Evolutionary conservation across 441 rosid species (phyloP), one percentile per base, ranked within the genome.

Genomic region (Arabidopsis lyrata): DNA sequence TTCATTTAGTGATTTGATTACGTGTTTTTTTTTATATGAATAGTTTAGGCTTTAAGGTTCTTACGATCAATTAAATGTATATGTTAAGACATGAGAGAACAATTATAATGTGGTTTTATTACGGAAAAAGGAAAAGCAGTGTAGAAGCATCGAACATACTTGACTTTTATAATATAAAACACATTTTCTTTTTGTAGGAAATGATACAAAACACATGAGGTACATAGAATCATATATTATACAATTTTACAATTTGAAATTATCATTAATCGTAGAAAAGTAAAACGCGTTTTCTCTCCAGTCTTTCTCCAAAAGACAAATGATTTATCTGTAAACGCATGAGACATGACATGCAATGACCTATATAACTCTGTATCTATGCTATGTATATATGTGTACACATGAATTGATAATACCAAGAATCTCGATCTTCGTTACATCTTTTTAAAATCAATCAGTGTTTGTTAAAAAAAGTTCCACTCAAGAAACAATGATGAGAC

Each of bases 261-360:
- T 29, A 54, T 29, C 53, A 29, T 22, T 56, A 57, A 69, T 18
- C 31, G 16, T 42, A 41, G 15, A 58, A 69, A 47, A 58, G 66
- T 59, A 45, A 20, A 9, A 59, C 74, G 66, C 66, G 74, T 70
- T 69, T 14, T 50, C 41, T 36, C 49, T 59, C 29, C 39, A 31
- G 32, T 3, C 7, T 31, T 55, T 31, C 22, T 31, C 20, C 14
- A 31, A 68, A 68, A 68, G 64, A 60, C 3, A 60, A 41, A 14
- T 35, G 11, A 50, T 49, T 20, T 27, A 62, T 27, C 49, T 71
- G 36, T 72, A 50, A 62, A 39, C 76, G 62, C 62, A 72, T 72
- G 68, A 12, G 69, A 61, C 62, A 72, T 72, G 68, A 12, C 69
- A 61, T 64, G 42, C 11, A 49, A 22, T 45, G 62, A 45, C 8